These are phyloP conservation scores for Globisporangium camurandrum DNA, from an alignment of 352 stramenopile genomes.

Conservation along the genomic window DNA sequence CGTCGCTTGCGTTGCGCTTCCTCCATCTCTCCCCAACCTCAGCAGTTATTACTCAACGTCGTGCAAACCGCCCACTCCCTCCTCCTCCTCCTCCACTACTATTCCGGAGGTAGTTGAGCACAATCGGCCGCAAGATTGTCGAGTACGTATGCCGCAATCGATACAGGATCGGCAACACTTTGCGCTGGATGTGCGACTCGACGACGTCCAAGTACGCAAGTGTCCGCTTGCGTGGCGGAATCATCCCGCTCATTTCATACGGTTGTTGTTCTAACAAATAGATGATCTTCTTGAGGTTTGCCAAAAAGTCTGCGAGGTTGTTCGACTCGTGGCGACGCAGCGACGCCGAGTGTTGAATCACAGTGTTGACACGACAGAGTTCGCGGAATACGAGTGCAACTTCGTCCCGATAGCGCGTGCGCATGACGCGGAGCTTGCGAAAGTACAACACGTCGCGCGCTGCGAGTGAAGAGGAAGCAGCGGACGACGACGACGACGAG, in stretches of 20 bases:
- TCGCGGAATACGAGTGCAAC: slow-evolving; percentile 75
- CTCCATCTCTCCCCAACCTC: too few species aligned
- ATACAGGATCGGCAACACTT: slow-evolving; percentile 74
- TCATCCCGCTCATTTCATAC: slow-evolving; percentile 66
- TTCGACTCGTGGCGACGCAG: slow-evolving; percentile 71
- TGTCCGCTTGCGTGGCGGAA: slow-evolving; percentile 59
- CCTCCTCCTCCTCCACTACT: too few species aligned
- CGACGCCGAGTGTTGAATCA: slow-evolving; percentile 74
- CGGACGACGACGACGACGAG: not conserved
- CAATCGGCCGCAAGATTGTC: slow-evolving; percentile 64
- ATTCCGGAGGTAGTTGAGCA: slow-evolving; percentile 75
- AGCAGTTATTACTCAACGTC: slow-evolving; percentile 28
- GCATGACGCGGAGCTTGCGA: slow-evolving; percentile 57
- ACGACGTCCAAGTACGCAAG: slow-evolving; percentile 76
- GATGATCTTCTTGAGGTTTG: slow-evolving; percentile 87
- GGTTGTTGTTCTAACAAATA: slow-evolving; percentile 83
- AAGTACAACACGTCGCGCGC: slow-evolving; percentile 58
- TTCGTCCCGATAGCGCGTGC: slow-evolving; percentile 69
- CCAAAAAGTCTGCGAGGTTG: slow-evolving; percentile 73
- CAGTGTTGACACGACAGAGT: slow-evolving; percentile 69
- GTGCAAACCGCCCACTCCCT: slow-evolving; percentile 36
- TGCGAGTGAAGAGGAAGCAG: not conserved
- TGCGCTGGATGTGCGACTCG: slow-evolving; percentile 78
- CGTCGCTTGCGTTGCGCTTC: not conserved
- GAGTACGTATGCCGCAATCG: slow-evolving; percentile 74